A percentile compares a stretch with the other conserved stretches of the same genome.
These are phyloP conservation scores for Leucosporidium creatinivorum DNA, from an alignment of 768 basidiomycete genomes.

Conservation along the genomic window DNA sequence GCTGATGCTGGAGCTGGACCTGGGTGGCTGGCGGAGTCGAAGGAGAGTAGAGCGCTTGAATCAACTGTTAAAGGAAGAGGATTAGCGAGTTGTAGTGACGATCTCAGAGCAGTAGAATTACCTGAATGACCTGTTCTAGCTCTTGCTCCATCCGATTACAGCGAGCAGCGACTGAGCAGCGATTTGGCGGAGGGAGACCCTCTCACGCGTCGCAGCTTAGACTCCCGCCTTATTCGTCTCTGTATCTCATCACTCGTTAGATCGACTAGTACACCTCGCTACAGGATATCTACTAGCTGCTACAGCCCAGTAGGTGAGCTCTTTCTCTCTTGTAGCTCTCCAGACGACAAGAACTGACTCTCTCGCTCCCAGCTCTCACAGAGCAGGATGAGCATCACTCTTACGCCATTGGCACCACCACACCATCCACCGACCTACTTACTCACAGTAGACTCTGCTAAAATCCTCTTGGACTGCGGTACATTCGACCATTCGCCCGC, in stretches of 20 bases:
- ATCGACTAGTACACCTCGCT: too few species aligned
- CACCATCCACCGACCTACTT: constrained; percentile 45
- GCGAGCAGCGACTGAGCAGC: too few species aligned
- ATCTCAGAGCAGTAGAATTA: neutral
- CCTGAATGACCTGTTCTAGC: constrained; percentile 17
- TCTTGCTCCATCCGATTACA: constrained; percentile 15
- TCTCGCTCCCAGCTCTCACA: too few species aligned
- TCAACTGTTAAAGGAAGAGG: neutral
- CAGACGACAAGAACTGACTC: too few species aligned
- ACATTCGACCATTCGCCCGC: constrained; percentile 79
- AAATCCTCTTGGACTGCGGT: constrained; percentile 89
- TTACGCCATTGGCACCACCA: constrained; percentile 69
- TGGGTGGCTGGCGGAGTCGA: constrained; percentile 9
- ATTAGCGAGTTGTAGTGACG: neutral
- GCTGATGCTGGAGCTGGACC: constrained; percentile 2
- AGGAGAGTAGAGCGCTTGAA: constrained; percentile 21
- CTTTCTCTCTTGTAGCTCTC: too few species aligned
- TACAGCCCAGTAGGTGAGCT: too few species aligned
- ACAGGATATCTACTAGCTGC: too few species aligned
- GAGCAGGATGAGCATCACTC: constrained; percentile 59
- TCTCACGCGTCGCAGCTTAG: too few species aligned
- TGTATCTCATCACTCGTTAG: too few species aligned
- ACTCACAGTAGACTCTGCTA: constrained; percentile 87
- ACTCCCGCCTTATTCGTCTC: too few species aligned
- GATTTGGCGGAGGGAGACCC: too few species aligned